Percentiles rank a stretch among this genome's conserved stretches.
phyloP scores from a whole-genome alignment of 1,284 basidiomycete genomes.

The Austroboletus novae-zelandiae region DNA sequence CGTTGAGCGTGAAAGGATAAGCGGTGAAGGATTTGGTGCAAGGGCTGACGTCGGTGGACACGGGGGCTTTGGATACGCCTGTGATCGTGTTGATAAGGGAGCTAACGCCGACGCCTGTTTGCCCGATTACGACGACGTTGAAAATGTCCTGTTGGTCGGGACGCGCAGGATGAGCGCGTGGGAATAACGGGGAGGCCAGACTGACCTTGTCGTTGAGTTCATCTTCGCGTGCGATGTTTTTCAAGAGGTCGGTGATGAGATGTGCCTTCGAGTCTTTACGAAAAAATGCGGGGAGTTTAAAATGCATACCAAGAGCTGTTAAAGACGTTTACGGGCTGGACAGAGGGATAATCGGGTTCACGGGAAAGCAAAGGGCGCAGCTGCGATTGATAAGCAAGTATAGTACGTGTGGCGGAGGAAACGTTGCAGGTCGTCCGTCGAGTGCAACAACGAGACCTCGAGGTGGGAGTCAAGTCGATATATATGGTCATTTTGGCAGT shows the following conservation, averaged over 20 bases:
- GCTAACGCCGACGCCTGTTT: slow-evolving; percentile 29
- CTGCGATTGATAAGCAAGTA: slow-evolving; percentile 1
- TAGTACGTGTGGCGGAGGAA: slow-evolving; percentile 1
- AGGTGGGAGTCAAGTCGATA: slow-evolving; percentile 4
- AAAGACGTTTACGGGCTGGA: neutral
- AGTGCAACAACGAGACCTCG: slow-evolving; percentile 10
- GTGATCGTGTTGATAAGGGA: slow-evolving; percentile 29
- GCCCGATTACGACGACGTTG: slow-evolving; percentile 31
- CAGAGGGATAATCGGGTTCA: slow-evolving; percentile 8
- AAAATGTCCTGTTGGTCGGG: slow-evolving; percentile 20
- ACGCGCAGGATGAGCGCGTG: neutral
- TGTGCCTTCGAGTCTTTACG: slow-evolving; percentile 28
- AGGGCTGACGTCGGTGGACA: slow-evolving; percentile 29
- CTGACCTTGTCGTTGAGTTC: slow-evolving; percentile 22
- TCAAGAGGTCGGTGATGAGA: slow-evolving; percentile 24
- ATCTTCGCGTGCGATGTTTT: slow-evolving; percentile 21
- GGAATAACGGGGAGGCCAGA: neutral
- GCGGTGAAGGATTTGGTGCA: slow-evolving; percentile 28
- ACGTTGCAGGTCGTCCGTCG: slow-evolving; percentile 12
- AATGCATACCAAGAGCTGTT: slow-evolving; percentile 19
- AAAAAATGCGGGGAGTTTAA: slow-evolving; percentile 24
- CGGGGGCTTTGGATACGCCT: slow-evolving; percentile 13
- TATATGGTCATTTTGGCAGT: too few species aligned
- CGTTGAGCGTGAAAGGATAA: slow-evolving; percentile 26
- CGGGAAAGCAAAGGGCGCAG: slow-evolving; percentile 7